A percentile compares a stretch with the other conserved stretches of the same genome.
Conservation (phyloP, 331 rosid genomes). For the Acacia concinna region DNA sequence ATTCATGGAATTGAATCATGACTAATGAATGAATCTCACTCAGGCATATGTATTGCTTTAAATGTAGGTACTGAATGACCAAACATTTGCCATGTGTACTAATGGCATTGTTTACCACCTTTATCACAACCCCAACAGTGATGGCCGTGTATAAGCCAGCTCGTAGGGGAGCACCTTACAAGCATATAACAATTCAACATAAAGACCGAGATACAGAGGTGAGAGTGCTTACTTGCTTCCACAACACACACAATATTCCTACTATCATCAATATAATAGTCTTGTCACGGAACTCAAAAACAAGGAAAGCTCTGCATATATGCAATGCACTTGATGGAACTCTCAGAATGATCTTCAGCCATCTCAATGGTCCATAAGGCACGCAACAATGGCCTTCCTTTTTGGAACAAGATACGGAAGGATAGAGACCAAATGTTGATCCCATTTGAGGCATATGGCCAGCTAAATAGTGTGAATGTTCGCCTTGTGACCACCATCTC, state of each 20-base stretch:
- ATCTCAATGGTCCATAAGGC: constrained; percentile 85
- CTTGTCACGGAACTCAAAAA: constrained; percentile 60
- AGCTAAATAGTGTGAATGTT: constrained; percentile 54
- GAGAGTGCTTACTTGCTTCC: constrained; percentile 72
- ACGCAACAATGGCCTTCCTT: constrained; percentile 68
- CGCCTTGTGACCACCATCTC: constrained; percentile 86
- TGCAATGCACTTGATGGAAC: constrained; percentile 84
- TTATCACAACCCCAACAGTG: constrained; percentile 78
- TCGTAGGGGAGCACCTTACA: constrained; percentile 60
- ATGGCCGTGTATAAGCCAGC: constrained; percentile 71
- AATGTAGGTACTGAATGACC: constrained; percentile 70
- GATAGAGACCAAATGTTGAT: constrained; percentile 56
- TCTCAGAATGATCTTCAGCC: constrained; percentile 81
- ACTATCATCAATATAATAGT: constrained; percentile 57
- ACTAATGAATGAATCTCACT: neutral
- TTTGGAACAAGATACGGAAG: constrained; percentile 57
- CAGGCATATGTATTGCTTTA: neutral
- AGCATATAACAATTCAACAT: constrained; percentile 50
- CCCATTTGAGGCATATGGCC: constrained; percentile 70
- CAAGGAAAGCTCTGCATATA: constrained; percentile 62
- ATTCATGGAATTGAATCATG: too few species aligned
- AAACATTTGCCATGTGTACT: constrained; percentile 74
- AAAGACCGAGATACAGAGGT: constrained; percentile 51
- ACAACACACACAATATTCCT: constrained; percentile 63
- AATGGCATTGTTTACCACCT: constrained; percentile 82